A percentile compares a stretch with the other conserved stretches of the same genome.
phyloP scores from a whole-genome alignment of 1,284 basidiomycete species.

The Mycena sp. region DNA sequence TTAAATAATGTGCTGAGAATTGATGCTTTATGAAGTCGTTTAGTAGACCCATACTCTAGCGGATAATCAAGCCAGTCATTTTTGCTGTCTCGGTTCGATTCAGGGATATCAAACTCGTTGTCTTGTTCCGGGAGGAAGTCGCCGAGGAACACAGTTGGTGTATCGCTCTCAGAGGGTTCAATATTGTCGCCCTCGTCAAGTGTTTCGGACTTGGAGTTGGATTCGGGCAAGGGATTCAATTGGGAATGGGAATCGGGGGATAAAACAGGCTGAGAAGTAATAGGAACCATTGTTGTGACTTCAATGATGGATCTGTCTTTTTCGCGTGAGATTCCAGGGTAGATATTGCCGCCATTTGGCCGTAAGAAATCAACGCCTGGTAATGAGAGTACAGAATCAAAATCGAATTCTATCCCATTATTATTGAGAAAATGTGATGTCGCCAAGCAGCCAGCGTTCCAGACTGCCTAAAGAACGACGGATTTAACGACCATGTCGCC shows the following conservation, averaged over 20 bases:
- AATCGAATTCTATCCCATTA: conserved; percentile 12
- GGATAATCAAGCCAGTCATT: conserved; percentile 5
- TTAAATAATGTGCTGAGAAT: conserved; percentile 6
- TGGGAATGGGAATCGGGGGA: neutral
- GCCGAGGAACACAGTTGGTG: neutral
- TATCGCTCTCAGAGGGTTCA: neutral
- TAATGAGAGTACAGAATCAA: neutral
- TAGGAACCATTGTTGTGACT: neutral
- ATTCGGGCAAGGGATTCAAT: neutral
- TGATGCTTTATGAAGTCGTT: neutral
- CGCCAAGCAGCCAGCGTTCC: neutral
- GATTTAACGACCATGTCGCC: neutral
- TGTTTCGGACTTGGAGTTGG: no score
- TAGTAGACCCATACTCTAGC: neutral
- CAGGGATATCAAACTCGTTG: neutral
- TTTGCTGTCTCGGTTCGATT: neutral
- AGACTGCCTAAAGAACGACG: neutral
- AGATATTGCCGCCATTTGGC: neutral
- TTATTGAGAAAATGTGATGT: neutral
- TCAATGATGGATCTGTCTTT: conserved; percentile 7
- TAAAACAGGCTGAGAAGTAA: neutral
- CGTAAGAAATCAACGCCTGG: neutral
- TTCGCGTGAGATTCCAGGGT: conserved; percentile 4
- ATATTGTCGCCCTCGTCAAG: neutral
- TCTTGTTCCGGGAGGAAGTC: conserved; percentile 3